These are phyloP conservation scores for Phyllachora maydis DNA, from an alignment of 2,329 filamentous ascomycete species.

Conservation along the genomic window DNA sequence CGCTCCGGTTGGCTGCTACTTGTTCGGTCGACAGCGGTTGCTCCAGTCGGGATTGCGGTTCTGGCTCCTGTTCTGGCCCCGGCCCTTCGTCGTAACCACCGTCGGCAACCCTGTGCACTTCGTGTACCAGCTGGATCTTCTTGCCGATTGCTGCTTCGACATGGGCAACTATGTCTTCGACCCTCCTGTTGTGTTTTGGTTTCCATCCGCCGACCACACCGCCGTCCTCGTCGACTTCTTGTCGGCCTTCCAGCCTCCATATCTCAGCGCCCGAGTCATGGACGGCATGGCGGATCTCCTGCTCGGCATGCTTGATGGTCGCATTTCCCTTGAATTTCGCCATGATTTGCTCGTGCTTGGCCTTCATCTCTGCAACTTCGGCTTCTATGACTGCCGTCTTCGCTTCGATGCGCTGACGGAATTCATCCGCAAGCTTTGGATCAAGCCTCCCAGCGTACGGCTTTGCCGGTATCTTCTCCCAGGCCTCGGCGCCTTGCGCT, in stretches of 20 bases:
- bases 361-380: slow-evolving; percentile 72
- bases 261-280: slow-evolving; percentile 37
- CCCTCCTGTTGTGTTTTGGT: slow-evolving; percentile 28
- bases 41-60: slow-evolving; percentile 13
- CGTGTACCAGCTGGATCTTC: slow-evolving; percentile 40
- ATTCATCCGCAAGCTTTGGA: slow-evolving; percentile 60
- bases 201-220: too few relatives aligned
- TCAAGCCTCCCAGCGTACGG: slow-evolving; percentile 49
- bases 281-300: slow-evolving; percentile 47
- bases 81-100: slow-evolving; percentile 58
- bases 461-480: slow-evolving; percentile 25
- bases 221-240: slow-evolving; percentile 28
- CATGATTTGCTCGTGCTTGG: slow-evolving; percentile 56
- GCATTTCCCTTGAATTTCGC: slow-evolving; percentile 53
- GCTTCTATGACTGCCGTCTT: slow-evolving; percentile 53
- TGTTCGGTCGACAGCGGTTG: slow-evolving; percentile 11
- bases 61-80: slow-evolving; percentile 27
- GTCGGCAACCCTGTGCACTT: slow-evolving; percentile 52
- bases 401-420: slow-evolving; percentile 55
- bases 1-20: slow-evolving; percentile 5
- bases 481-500: slow-evolving; percentile 27
- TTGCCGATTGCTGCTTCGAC: slow-evolving; percentile 54
- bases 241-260: slow-evolving; percentile 41
- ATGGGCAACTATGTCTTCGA: slow-evolving; percentile 55
- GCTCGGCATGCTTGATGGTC: slow-evolving; percentile 52